phyloP scores from a whole-genome alignment of 2,329 filamentous ascomycete genomes.

The Fusarium pseudonygamai region DNA sequence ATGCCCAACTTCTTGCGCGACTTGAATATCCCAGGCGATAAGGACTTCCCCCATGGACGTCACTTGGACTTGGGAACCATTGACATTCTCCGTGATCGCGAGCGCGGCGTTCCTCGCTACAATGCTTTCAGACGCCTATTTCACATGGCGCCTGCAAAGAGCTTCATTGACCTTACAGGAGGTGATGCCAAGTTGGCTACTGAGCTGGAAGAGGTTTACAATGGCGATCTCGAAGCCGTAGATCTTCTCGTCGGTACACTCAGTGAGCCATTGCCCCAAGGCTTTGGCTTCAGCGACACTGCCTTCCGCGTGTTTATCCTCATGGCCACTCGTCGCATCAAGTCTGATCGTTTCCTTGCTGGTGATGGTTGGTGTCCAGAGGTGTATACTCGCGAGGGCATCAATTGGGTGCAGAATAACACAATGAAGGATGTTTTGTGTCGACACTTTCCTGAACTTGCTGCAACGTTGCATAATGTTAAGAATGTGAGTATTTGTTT shows the following conservation, averaged over 20 bases:
- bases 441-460: conserved; percentile 26
- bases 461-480: conserved; percentile 2
- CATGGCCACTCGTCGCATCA: conserved; percentile 22
- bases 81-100: conserved; percentile 27
- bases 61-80: conserved; percentile 22
- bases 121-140: conserved; percentile 23
- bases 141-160: conserved; percentile 12
- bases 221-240: not conserved
- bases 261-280: conserved; percentile 5
- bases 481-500: not conserved
- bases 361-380: conserved; percentile 26
- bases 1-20: conserved; percentile 22
- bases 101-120: conserved; percentile 21
- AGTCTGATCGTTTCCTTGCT: conserved; percentile 23
- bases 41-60: conserved; percentile 11
- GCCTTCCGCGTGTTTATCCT: conserved; percentile 25
- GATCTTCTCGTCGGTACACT: conserved; percentile 21
- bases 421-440: conserved; percentile 26
- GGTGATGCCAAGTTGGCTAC: conserved; percentile 10
- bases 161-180: conserved; percentile 12
- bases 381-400: conserved; percentile 20
- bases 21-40: not conserved
- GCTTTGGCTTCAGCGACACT: conserved; percentile 23
- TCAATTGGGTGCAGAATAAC: conserved; percentile 25
- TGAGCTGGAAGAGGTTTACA: conserved; percentile 10